Evolutionary conservation across 768 basidiomycete genomes (phyloP), one percentile per base, ranked within the genome.

Genomic region (Lentinus tigrinus): DNA sequence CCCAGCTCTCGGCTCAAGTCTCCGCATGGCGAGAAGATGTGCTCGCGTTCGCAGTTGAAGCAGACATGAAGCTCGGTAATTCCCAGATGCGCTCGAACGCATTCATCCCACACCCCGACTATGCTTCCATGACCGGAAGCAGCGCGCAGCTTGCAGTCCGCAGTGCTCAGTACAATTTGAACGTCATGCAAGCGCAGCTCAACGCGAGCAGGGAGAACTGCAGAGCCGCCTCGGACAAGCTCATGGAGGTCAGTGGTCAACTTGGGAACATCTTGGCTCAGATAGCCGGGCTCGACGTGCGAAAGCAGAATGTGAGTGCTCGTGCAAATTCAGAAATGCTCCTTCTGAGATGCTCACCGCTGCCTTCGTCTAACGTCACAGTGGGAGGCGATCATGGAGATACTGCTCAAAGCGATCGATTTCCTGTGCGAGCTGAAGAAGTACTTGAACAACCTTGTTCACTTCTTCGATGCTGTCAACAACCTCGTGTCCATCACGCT

Each of bases 371-470:
- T 16, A 38, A 39, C 21, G 37, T 2, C 36, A 24, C 11, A 51
- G 50, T 51, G 50, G 50, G 50, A 39, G 50, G 50, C 38, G 36
- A 51, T 51, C 34, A 51, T 19, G 11, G 34, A 14, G 11, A 51
- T 51, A 23, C 19, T 51, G 36, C 9, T 39, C 17, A n/a, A 36
- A 8, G 50, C 50, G 19, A 51, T 51, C 37, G 24, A 51, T 21
- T 51, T 51, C 19, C 50, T 51, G 3, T 51, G 50, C 50, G 36
- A 51, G 50, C 37, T 51, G 50, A 51, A 51, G 50, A 21, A 14
- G 16, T 51, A 51, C 36, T 36, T 51, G 19, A 51, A 51, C 50
- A 51, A 51, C 36, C 50, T 51, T 37, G 50, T 51, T 19, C 50
- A 51, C 37, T 51, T 51, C 37, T 51, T 51, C 23, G 50, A 39